Evolutionary conservation across 768 basidiomycete species (phyloP).

Genomic region (Russula abietina): DNA sequence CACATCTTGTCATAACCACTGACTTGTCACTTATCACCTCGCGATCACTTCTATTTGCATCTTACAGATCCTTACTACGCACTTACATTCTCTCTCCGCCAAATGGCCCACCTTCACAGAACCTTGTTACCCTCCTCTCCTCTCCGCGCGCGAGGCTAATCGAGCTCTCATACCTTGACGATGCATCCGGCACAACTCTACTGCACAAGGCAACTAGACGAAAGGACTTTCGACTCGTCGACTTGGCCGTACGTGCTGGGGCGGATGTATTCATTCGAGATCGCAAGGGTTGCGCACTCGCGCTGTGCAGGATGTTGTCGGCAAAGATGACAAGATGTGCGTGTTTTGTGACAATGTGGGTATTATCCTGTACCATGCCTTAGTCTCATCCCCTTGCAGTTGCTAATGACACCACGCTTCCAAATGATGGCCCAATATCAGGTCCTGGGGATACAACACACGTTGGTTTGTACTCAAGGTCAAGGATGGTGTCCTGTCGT

Average conservation of each 20-base stretch:
- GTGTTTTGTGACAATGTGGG: conserved; percentile 83
- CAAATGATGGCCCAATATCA: conserved; percentile 40
- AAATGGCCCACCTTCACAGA: conserved; percentile 32
- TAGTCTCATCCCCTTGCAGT: conserved; percentile 37
- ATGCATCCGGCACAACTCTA: conserved; percentile 66
- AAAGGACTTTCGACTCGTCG: conserved; percentile 73
- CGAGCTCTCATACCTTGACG: conserved; percentile 76
- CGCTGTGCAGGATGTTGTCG: conserved; percentile 58
- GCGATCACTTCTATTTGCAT: conserved; percentile 65
- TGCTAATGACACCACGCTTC: conserved; percentile 67
- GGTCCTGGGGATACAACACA: conserved; percentile 75
- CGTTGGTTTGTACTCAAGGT: conserved; percentile 92
- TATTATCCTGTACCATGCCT: conserved; percentile 17
- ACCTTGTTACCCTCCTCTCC: conserved; percentile 53
- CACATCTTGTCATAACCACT: neutral
- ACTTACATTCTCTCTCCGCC: conserved; percentile 63
- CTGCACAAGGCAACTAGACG: conserved; percentile 84
- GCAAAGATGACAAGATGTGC: conserved; percentile 74
- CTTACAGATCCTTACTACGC: conserved; percentile 65
- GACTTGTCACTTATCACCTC: conserved; percentile 35
- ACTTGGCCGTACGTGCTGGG: conserved; percentile 78
- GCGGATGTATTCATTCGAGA: conserved; percentile 88
- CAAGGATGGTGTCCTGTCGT: conserved; percentile 79
- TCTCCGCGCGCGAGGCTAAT: conserved; percentile 65
- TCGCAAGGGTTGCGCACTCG: conserved; percentile 62